A percentile compares a stretch with the other conserved stretches of the same genome.
phyloP scores from a whole-genome alignment of 2,329 filamentous ascomycete species.

The Pseudogymnoascus sp. region DNA sequence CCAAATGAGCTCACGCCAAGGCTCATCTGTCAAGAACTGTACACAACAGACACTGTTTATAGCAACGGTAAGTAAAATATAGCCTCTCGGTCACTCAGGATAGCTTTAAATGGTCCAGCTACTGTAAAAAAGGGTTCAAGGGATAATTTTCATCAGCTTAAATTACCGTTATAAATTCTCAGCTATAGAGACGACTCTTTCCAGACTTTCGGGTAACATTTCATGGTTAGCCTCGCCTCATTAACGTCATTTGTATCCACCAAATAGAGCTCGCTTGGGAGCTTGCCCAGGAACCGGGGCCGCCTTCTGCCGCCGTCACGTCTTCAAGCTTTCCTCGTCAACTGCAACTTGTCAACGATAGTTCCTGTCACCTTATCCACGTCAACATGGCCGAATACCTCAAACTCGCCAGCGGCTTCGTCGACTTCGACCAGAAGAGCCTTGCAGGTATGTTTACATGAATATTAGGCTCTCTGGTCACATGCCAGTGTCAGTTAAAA shows the following conservation, averaged over 20 bases:
- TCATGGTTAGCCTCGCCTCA: not conserved
- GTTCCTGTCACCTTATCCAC: not conserved
- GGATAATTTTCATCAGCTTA: not conserved
- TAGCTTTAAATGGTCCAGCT: not conserved
- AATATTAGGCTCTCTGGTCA: slow-evolving; percentile 11
- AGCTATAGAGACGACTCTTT: not conserved
- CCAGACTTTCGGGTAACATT: not conserved
- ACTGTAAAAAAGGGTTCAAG: not conserved
- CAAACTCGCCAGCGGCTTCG: slow-evolving; percentile 21
- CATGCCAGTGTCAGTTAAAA: slow-evolving; percentile 19
- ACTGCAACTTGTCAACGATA: slow-evolving; percentile 1
- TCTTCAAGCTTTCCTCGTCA: not conserved
- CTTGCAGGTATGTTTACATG: slow-evolving; percentile 51
- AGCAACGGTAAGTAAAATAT: not conserved
- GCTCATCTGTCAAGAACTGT: not conserved
- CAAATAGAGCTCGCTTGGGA: slow-evolving; percentile 12
- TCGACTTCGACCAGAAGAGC: slow-evolving; percentile 63
- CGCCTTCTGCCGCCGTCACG: slow-evolving; percentile 6
- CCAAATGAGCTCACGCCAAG: not conserved
- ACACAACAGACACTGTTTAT: not conserved
- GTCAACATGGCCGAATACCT: slow-evolving; percentile 8
- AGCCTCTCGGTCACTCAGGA: not conserved
- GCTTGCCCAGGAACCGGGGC: slow-evolving; percentile 12
- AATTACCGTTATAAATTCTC: not conserved
- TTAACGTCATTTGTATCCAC: slow-evolving; percentile 13